phyloP scores from a whole-genome alignment of 805 yeast genomes.

The Myxozyma neglecta region DNA sequence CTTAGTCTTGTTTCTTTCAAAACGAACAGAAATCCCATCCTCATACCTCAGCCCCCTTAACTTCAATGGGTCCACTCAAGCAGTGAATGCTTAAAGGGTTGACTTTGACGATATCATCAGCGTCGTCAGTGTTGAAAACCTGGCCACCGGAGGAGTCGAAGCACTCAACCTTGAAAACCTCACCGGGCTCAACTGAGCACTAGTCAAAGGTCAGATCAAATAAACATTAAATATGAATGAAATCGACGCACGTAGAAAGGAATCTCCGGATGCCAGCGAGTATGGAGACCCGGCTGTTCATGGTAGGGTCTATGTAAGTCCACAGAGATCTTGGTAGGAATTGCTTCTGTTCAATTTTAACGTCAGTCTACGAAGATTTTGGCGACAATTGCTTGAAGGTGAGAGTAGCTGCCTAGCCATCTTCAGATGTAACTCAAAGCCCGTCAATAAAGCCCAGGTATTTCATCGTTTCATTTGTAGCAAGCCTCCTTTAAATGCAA shows the following conservation, averaged over 20 bases:
- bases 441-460: not conserved
- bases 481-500: not conserved
- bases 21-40: not conserved
- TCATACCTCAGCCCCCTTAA: conserved; percentile 45
- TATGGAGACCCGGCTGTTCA: conserved; percentile 52
- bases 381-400: not conserved
- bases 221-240: not conserved
- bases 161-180: conserved; percentile 51
- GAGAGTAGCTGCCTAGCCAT: too few species aligned
- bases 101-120: conserved; percentile 50
- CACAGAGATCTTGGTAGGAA: conserved; percentile 45
- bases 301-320: conserved; percentile 49
- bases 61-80: conserved; percentile 51
- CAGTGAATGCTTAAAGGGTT: conserved; percentile 51
- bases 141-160: conserved; percentile 59
- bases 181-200: conserved; percentile 44
- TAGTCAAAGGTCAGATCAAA: not conserved
- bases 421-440: not conserved
- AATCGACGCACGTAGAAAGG: conserved; percentile 28
- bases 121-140: conserved; percentile 48
- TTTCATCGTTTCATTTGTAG: not conserved
- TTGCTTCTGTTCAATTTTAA: conserved; percentile 23
- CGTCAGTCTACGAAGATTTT: not conserved
- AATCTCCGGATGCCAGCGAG: conserved; percentile 52
- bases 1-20: not conserved